Conservation (phyloP, 768 basidiomycete species). For the Auricularia heimuer region DNA sequence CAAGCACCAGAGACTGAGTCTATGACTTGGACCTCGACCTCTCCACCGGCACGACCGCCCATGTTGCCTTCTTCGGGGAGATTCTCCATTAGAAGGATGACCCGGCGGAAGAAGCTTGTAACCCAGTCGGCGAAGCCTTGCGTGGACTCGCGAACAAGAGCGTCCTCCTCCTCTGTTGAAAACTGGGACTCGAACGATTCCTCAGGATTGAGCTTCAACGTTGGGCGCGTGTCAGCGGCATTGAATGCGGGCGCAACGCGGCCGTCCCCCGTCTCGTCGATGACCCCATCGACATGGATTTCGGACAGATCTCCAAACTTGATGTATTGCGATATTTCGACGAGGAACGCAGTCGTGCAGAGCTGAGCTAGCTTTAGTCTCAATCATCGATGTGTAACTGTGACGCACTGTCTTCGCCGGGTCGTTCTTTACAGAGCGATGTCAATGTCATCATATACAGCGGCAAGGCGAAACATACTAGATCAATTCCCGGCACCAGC, state of each 20-base stretch:
- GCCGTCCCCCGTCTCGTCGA: conserved; percentile 2
- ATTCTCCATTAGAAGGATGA: conserved; percentile 74
- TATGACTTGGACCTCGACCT: conserved; percentile 65
- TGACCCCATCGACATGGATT: background rate
- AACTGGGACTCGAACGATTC: conserved; percentile 27
- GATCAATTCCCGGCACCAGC: conserved; percentile 77
- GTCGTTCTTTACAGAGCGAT: conserved; percentile 40
- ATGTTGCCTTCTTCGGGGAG: conserved; percentile 72
- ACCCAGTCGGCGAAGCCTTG: conserved; percentile 76
- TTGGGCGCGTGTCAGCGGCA: conserved; percentile 17
- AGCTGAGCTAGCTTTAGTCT: conserved; percentile 46
- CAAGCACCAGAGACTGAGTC: conserved; percentile 69
- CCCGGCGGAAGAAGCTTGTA: conserved; percentile 65
- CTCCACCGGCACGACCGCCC: conserved; percentile 45
- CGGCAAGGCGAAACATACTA: conserved; percentile 35
- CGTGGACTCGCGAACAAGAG: conserved; percentile 58
- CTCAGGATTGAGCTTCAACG: conserved; percentile 30
- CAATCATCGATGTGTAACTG: conserved; percentile 9
- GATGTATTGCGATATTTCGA: conserved; percentile 66
- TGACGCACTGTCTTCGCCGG: conserved; percentile 58
- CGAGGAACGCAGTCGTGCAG: conserved; percentile 65
- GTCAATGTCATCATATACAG: conserved; percentile 5
- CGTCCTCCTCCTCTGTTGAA: conserved; percentile 59
- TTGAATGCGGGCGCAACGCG: conserved; percentile 4
- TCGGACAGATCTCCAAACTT: conserved; percentile 55